phyloP scores from a whole-genome alignment of 345 rosid species.

The Draba incana region DNA sequence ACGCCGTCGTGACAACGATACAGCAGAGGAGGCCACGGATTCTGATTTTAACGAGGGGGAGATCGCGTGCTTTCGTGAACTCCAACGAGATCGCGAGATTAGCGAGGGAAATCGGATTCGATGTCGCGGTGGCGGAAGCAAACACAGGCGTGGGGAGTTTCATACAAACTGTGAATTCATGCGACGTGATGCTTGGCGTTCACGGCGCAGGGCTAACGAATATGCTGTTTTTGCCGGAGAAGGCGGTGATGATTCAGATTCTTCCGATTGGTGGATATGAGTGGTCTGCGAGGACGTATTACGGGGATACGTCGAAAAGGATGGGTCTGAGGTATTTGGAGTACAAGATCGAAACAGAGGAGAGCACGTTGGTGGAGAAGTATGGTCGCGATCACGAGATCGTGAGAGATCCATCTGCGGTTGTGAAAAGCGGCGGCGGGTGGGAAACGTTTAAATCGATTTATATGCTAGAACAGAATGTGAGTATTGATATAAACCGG shows the following conservation, averaged over 20 bases:
- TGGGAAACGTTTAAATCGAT: constrained; percentile 61
- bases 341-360: constrained; percentile 57
- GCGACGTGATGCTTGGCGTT: constrained; percentile 83
- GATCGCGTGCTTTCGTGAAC: constrained; percentile 46
- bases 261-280: constrained; percentile 69
- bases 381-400: constrained; percentile 60
- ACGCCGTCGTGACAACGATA: constrained; percentile 36
- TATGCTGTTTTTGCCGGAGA: constrained; percentile 75
- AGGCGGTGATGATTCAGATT: constrained; percentile 71
- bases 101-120: constrained; percentile 53
- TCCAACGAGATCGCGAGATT: background rate
- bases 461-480: constrained; percentile 78
- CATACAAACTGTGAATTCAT: constrained; percentile 58
- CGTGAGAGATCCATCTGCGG: constrained; percentile 52
- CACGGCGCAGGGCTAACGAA: constrained; percentile 94
- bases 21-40: constrained; percentile 52
- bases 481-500: constrained; percentile 61
- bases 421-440: constrained; percentile 63
- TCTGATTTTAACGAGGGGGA: constrained; percentile 59
- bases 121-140: constrained; percentile 62
- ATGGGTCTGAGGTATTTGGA: constrained; percentile 76
- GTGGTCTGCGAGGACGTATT: constrained; percentile 57
- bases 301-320: constrained; percentile 55
- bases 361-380: constrained; percentile 58
- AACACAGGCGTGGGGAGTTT: constrained; percentile 47